Conservation (phyloP, 2,329 filamentous ascomycete genomes). For the Pestalotiopsis sp. region DNA sequence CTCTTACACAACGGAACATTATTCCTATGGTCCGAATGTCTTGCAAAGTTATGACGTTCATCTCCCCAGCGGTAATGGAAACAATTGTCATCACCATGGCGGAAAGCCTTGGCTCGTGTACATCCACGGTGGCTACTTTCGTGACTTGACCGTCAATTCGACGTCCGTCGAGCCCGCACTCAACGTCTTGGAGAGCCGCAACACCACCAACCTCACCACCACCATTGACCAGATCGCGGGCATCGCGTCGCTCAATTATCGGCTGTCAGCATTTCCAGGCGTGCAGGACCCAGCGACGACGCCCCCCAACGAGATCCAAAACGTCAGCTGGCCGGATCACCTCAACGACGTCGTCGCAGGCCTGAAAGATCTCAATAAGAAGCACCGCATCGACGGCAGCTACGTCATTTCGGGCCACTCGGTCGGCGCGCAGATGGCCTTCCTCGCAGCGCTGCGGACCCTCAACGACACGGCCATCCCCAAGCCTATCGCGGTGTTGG, state of each 20-base stretch:
- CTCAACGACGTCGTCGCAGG: slow-evolving; percentile 8
- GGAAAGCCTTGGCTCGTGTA: neutral
- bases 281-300: slow-evolving; percentile 4
- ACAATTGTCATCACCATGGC: neutral
- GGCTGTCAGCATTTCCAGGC: neutral
- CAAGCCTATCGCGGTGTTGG: slow-evolving; percentile 1
- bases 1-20: neutral
- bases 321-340: slow-evolving; percentile 7
- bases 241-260: neutral
- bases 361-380: neutral
- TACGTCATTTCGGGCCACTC: slow-evolving; percentile 7
- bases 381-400: slow-evolving; percentile 2
- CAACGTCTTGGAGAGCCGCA: neutral
- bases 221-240: slow-evolving; percentile 6
- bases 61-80: neutral
- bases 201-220: slow-evolving; percentile 1
- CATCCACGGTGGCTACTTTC: slow-evolving; percentile 4
- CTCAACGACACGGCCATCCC: slow-evolving; percentile 8
- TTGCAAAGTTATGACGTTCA: slow-evolving; percentile 9
- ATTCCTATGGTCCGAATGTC: slow-evolving; percentile 5
- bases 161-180: neutral
- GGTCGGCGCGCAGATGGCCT: slow-evolving; percentile 6
- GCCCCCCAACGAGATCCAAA: neutral
- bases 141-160: slow-evolving; percentile 6
- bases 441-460: neutral